Base-by-base conservation (phyloP, 768 basidiomycete genomes). In the Myochromella boudieri region DNA sequence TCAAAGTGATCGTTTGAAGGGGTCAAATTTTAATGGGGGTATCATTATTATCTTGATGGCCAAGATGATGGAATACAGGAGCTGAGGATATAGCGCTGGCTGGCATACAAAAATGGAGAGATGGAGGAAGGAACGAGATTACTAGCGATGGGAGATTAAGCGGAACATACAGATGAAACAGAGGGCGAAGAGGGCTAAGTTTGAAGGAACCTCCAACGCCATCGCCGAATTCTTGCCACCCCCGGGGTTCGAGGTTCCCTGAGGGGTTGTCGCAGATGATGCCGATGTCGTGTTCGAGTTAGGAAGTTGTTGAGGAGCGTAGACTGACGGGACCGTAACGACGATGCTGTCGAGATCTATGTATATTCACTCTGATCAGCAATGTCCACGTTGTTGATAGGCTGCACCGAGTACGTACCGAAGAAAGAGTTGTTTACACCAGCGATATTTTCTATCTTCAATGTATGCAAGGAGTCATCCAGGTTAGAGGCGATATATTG, bases 331-430 rank as follows among this genome's bases (percentile, higher is more conserved):
- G 6, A 72, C 66, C 15, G 66, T 67, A 5, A 72, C 64, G 9
- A 75, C 69, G 28, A 77, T 68, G 48, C 69, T 71, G 41, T 76
- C 74, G 38, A 75, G 51, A 60, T 76, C 74, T 74, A 49, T 17
- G 17, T 26, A 27, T 4, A 18, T n/a, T n/a, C n/a, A n/a, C n/a
- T n/a, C n/a, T n/a, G n/a, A n/a, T n/a, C n/a, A n/a, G n/a, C n/a
- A n/a, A n/a, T n/a, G n/a, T n/a, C n/a, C n/a, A n/a, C n/a, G n/a
- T n/a, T n/a, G n/a, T n/a, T n/a, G n/a, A n/a, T n/a, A n/a, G n/a
- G n/a, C n/a, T n/a, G n/a, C n/a, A n/a, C n/a, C n/a, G n/a, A n/a
- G n/a, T n/a, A n/a, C n/a, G 3, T 33, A 74, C 75, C 74, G 37
- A 77, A 75, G 55, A 68, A 77, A 15, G 74, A 74, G 14, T 60